Evolutionary conservation across 257 asterid species (phyloP).

Genomic region (Solanum boliviense): DNA sequence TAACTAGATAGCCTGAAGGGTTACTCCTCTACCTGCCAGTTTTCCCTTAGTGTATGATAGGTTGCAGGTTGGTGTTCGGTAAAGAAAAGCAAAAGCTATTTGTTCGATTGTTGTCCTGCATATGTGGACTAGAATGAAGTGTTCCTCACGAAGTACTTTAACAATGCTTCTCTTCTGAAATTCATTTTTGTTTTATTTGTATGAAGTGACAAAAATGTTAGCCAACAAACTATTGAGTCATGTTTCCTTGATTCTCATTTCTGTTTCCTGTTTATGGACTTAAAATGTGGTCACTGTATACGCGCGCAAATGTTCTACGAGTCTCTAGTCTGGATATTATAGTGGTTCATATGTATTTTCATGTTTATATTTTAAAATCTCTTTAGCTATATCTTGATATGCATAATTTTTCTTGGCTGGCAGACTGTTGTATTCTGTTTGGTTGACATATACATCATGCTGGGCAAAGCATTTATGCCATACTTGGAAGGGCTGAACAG

Average conservation of each 20-base stretch:
- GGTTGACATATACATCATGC: conserved; percentile 93
- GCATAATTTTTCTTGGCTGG: conserved; percentile 6
- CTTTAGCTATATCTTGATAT: neutral
- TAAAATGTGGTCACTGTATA: neutral
- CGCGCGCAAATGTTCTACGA: neutral
- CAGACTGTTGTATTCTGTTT: conserved; percentile 98
- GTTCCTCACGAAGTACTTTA: neutral
- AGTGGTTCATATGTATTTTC: neutral
- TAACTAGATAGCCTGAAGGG: neutral
- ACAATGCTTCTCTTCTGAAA: neutral
- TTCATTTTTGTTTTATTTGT: neutral
- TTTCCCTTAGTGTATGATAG: neutral
- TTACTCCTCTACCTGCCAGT: neutral
- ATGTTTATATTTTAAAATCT: neutral
- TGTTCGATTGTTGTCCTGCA: neutral
- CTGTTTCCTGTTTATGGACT: neutral
- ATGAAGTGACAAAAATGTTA: neutral
- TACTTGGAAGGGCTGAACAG: conserved; percentile 88
- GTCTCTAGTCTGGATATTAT: neutral
- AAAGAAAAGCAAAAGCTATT: neutral
- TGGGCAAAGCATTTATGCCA: conserved; percentile 90
- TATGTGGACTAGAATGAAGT: neutral
- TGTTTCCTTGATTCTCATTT: neutral
- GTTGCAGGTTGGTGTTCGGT: neutral
- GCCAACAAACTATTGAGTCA: too few species aligned